phyloP scores from a whole-genome alignment of 1,284 basidiomycete genomes.

The Cystobasidium sp. region DNA sequence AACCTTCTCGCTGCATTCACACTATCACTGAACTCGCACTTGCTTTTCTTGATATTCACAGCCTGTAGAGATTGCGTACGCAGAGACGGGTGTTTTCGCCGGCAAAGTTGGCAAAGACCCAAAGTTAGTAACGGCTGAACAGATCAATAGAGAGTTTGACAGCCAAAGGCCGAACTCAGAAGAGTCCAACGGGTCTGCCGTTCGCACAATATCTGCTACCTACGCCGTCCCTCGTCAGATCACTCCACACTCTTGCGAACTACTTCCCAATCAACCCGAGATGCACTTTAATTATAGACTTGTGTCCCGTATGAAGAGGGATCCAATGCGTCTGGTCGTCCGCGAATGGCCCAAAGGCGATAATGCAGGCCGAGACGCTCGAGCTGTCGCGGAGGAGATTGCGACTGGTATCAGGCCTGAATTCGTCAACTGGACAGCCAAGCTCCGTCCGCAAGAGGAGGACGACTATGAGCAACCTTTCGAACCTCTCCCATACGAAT shows the following conservation, averaged over 20 bases:
- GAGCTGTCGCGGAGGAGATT: slow-evolving; percentile 13
- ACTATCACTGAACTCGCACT: neutral
- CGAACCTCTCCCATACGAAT: neutral
- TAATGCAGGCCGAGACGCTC: slow-evolving; percentile 27
- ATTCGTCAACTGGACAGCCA: slow-evolving; percentile 12
- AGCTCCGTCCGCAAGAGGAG: neutral
- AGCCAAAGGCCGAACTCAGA: neutral
- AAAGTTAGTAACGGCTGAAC: neutral
- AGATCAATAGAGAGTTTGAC: neutral
- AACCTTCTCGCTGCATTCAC: neutral
- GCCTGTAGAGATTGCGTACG: neutral
- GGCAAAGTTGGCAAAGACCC: neutral
- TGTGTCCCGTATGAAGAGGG: slow-evolving; percentile 19
- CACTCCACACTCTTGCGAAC: slow-evolving; percentile 2
- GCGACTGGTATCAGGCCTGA: slow-evolving; percentile 3
- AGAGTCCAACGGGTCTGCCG: neutral
- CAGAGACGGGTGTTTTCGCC: neutral
- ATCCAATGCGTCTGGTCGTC: slow-evolving; percentile 1
- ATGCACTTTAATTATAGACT: slow-evolving; percentile 7
- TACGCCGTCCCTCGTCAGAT: slow-evolving; percentile 3
- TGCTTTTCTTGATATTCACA: neutral
- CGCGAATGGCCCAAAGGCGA: slow-evolving; percentile 23
- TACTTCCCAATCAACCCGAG: slow-evolving; percentile 22
- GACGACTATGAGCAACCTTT: neutral
- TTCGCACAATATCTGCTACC: slow-evolving; percentile 1